Conservation (phyloP, 2,329 filamentous ascomycete species). For the Colletotrichum sp. region DNA sequence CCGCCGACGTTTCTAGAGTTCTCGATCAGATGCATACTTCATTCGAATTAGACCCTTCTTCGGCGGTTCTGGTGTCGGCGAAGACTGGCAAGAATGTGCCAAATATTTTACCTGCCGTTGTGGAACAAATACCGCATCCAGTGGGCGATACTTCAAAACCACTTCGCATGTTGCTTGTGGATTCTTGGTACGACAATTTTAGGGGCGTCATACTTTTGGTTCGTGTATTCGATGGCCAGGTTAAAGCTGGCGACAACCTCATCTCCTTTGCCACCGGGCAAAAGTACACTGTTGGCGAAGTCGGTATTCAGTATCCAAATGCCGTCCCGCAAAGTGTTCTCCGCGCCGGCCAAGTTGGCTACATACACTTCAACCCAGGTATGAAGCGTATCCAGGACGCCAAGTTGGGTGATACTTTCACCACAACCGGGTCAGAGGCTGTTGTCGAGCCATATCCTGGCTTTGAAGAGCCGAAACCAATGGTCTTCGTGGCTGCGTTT, state of each 20-base stretch:
- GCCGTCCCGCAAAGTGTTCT: conserved; percentile 82
- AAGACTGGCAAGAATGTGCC: conserved; percentile 92
- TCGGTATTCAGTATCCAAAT: conserved; percentile 93
- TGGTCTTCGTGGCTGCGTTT: conserved; percentile 98
- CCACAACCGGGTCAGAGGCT: conserved; percentile 77
- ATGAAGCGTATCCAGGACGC: conserved; percentile 98
- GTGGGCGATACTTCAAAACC: conserved; percentile 75
- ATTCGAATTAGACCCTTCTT: conserved; percentile 85
- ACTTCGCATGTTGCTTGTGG: conserved; percentile 85
- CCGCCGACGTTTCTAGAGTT: conserved; percentile 85
- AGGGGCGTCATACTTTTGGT: conserved; percentile 92
- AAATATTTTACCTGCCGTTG: conserved; percentile 81
- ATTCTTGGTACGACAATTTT: conserved; percentile 98
- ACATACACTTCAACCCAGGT: conserved; percentile 95
- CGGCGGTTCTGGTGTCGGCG: conserved; percentile 78
- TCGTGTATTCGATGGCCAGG: conserved; percentile 85
- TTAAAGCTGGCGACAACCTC: conserved; percentile 85
- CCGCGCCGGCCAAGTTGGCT: conserved; percentile 92
- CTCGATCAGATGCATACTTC: conserved; percentile 84
- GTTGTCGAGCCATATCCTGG: conserved; percentile 83
- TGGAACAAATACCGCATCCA: conserved; percentile 84
- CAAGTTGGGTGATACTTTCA: conserved; percentile 95
- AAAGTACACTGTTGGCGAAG: conserved; percentile 93
- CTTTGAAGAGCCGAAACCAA: conserved; percentile 96
- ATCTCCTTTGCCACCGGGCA: conserved; percentile 86